Evolutionary conservation across 1,284 basidiomycete genomes (phyloP), one percentile per base, ranked within the genome.

Genomic region (Microbotryum intermedium): DNA sequence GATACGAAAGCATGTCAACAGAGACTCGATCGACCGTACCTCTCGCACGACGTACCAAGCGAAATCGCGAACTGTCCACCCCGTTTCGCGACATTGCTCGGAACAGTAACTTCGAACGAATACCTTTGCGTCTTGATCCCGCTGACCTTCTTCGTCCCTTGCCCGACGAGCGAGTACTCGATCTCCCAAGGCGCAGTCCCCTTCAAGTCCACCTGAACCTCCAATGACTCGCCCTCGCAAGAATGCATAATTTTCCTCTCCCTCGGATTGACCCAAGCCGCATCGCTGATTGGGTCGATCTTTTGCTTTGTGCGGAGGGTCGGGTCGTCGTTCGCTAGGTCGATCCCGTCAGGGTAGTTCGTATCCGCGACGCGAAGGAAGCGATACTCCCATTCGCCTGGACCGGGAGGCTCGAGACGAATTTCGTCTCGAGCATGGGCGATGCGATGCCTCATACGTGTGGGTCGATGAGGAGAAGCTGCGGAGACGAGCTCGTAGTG

Each of bases 151-250:
- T 45, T 55, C 13, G 56, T 80, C 53, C 79, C 80, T 6, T 84
- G 82, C 7, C 85, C 84, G 45, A 87, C 83, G 25, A 88, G 78
- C 71, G 90, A 86, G 48, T 90, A 78, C 57, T 88, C 86, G 30
- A 95, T 73, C 68, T 83, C 86, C 85, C 90, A 92, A 0, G 91
- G 90, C 7, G 84, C 83, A n/a, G 84, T 87, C 55, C 91, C 91
- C 72, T 81, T 80, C 49, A 93, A 80, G 46, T 88, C 84, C 29
- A 94, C 81, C 55, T 86, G 83, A 46, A 92, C 80, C 59, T 85
- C 81, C 6, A 93, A 83, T 13, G 77, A 76, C 69, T 82, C 82
- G 2, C 87, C 87, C 23, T 84, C 84, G 72, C 90, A 94, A 13
- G 72, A 68, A 51, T 69, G 74, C 9, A 77, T 67, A n/a, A 71